Evolutionary conservation across 2,329 filamentous ascomycete genomes (phyloP), one percentile per base, ranked within the genome.

Genomic region (Trichoderma pleuroti): DNA sequence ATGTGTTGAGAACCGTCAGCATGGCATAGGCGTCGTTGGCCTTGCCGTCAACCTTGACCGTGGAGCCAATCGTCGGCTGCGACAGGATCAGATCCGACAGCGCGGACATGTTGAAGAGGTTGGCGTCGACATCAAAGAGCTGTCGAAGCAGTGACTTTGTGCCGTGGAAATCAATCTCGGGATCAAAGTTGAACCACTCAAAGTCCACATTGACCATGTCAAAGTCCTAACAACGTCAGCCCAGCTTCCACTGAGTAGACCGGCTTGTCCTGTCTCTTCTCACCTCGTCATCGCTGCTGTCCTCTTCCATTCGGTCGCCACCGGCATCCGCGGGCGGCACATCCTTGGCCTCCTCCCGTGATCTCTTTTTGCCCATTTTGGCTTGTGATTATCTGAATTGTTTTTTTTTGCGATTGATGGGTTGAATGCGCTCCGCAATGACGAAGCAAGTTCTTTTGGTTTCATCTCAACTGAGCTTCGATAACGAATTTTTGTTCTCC

Each of bases 101-200:
- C 8, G 88, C 92, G 7, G 94, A 97, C 75, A 98, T 87, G 81
- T 98, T 92, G 84, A 98, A 93, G 34, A 97, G 86, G 72, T 91
- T 87, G 60, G 92, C 87, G 82, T 99, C 96, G 68, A 92, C 89
- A 80, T 98, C 96, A 80, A 99, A 91, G 54, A 99, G 89, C 81
- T 99, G 96, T 72, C 95, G 92, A 72, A 98, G 82, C 9, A 99
- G 89, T 11, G 90, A 91, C 81, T 98, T 98, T 76, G 97, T 88
- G 71, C 96, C 96, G 82, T 98, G 95, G 81, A 98, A 98, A 81
- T 99, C 96, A 76, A 97, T 87, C 9, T 92, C 89, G 2, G 92
- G 86, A 76, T 96, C 91, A 73, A 95, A 97, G 82, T 98, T 97
- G 84, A 98, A 99, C 92, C 94, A 98, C 84, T 99, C 96, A 77